Base-by-base conservation (phyloP, 495 filamentous ascomycete species). In the Penicillium verhagenii region DNA sequence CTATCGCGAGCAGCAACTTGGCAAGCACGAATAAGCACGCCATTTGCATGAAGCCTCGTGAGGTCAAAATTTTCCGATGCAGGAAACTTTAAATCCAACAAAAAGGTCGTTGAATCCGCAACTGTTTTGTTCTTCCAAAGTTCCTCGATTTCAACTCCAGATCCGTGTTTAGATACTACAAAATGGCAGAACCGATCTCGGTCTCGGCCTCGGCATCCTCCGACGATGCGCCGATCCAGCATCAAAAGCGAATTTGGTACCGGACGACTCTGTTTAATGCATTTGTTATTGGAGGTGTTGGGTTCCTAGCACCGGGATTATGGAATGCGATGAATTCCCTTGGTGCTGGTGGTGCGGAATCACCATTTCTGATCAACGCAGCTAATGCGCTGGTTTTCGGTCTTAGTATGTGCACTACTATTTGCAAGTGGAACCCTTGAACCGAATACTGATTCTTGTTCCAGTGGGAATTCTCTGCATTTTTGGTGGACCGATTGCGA, bases 301-400 rank as follows among this genome's bases (percentile, higher is more conserved):
- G 70, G 23, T 75, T 75, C 47, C 49, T 72, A 18, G 70, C 70
- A 6, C 72, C 70, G 0, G 72, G 72, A 10, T 39, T 75, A 26
- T 73, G 65, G 66, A 78, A 78, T 58, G 85, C 85, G 14, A 86
- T 87, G 81, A 87, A 85, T 60, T 81, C 81, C 0, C 73, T 87
- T n/a, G 85, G 85, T 23, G 85, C 84, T 14, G 85, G 85, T 37
- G 85, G 85, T 25, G 75, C 75, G 13, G 73, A 80, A 56, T 74
- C 62, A 23, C 85, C 85, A 5, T 78, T 77, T 47, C 74, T 87
- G 28, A 77, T 87, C 50, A 86, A 86, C 56, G 79, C 76, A n/a
- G 84, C 81, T 3, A 86, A 86, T 65, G 77, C 83, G 0, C 65
- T 87, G n/a, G 83, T 82, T 1, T 86, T 86, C 56, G 78, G 59